Evolutionary conservation across 2,329 filamentous ascomycete genomes (phyloP).

Genomic region (Clonostachys chloroleuca): DNA sequence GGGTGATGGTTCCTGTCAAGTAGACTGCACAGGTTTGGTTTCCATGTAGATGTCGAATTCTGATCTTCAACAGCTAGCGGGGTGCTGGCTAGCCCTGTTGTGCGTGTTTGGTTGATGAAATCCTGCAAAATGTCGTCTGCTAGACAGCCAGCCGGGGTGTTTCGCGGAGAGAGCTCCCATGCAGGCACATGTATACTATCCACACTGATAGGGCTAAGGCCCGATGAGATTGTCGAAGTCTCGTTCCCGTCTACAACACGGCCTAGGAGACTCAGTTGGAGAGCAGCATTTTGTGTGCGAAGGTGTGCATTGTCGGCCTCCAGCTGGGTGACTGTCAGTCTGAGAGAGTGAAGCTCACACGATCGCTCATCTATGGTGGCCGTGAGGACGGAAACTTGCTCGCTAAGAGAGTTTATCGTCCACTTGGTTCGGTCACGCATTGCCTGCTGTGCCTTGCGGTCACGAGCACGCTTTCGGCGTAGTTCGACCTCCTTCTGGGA

Average conservation of each 20-base stretch:
- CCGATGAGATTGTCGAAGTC: background rate
- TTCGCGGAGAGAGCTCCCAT: slow-evolving; percentile 15
- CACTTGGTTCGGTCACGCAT: slow-evolving; percentile 24
- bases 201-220: background rate
- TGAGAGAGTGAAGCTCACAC: slow-evolving; percentile 9
- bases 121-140: slow-evolving; percentile 20
- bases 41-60: slow-evolving; percentile 5
- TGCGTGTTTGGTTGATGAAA: slow-evolving; percentile 12
- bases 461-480: slow-evolving; percentile 20
- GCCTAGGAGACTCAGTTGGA: slow-evolving; percentile 18
- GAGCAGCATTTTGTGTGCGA: slow-evolving; percentile 17
- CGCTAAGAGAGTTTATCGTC: slow-evolving; percentile 17
- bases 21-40: slow-evolving; percentile 15
- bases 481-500: slow-evolving; percentile 8
- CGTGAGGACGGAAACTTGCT: slow-evolving; percentile 17
- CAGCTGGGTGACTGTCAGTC: slow-evolving; percentile 11
- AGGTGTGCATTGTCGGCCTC: slow-evolving; percentile 18
- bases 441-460: slow-evolving; percentile 24
- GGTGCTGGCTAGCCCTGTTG: slow-evolving; percentile 4
- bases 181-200: slow-evolving; percentile 1
- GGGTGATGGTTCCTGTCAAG: slow-evolving; percentile 13
- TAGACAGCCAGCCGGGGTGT: slow-evolving; percentile 13
- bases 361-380: slow-evolving; percentile 12
- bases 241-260: slow-evolving; percentile 1
- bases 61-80: background rate